Conservation (phyloP, 2,329 filamentous ascomycete genomes). For the Aphanoascus verrucosus region DNA sequence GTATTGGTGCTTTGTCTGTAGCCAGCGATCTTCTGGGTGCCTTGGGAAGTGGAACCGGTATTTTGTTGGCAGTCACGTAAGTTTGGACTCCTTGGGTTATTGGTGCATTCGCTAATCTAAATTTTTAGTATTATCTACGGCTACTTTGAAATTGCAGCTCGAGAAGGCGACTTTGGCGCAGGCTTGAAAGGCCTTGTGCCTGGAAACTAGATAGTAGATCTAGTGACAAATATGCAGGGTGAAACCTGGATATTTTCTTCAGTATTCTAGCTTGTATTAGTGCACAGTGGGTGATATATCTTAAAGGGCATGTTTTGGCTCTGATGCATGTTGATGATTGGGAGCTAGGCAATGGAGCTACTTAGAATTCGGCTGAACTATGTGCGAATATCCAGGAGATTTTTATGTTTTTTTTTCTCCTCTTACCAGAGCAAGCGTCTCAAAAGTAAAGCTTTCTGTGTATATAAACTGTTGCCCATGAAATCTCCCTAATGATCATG, state of each 20-base stretch:
- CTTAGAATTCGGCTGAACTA: not conserved
- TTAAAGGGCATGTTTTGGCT: constrained; percentile 7
- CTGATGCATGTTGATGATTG: constrained; percentile 3
- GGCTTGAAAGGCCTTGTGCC: constrained; percentile 59
- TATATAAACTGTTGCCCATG: constrained; percentile 10
- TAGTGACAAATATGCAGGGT: constrained; percentile 2
- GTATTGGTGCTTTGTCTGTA: constrained; percentile 95
- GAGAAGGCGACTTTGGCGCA: constrained; percentile 80
- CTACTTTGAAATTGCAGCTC: constrained; percentile 98
- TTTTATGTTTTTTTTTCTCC: not conserved
- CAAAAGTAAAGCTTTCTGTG: constrained; percentile 17
- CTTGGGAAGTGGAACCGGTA: constrained; percentile 93
- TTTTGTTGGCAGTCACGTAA: constrained; percentile 95
- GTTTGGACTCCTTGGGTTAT: constrained; percentile 31
- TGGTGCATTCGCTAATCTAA: constrained; percentile 22
- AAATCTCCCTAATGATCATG: constrained; percentile 5
- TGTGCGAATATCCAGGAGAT: constrained; percentile 3
- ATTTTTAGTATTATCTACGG: constrained; percentile 82
- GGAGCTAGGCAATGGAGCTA: not conserved
- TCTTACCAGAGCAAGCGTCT: constrained; percentile 21
- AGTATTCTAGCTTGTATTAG: constrained; percentile 14
- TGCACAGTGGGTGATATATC: constrained; percentile 10
- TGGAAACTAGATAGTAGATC: constrained; percentile 29
- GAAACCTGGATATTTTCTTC: constrained; percentile 8
- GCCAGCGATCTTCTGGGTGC: constrained; percentile 91